Evolutionary conservation across 2,329 filamentous ascomycete species (phyloP).

Genomic region (Colletotrichum orbiculare): DNA sequence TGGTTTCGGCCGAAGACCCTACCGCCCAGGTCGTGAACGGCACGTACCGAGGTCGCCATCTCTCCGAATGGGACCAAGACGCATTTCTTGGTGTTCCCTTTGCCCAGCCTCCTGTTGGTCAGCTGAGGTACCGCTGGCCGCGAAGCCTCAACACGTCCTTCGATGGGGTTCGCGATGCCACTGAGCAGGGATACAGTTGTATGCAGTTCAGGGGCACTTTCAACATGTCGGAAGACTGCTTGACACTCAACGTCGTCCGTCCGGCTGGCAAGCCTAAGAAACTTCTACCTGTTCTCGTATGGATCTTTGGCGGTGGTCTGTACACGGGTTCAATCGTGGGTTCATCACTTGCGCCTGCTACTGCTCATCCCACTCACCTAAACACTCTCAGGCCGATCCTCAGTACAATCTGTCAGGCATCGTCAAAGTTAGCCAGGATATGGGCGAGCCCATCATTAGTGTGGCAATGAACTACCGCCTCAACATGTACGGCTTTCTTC

Average conservation of each 20-base stretch:
- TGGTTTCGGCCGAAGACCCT: slow-evolving; percentile 21
- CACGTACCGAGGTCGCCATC: slow-evolving; percentile 47
- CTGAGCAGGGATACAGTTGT: slow-evolving; percentile 56
- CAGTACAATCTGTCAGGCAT: slow-evolving; percentile 74
- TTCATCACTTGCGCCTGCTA: too few relatives aligned
- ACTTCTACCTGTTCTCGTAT: slow-evolving; percentile 56
- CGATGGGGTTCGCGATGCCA: slow-evolving; percentile 51
- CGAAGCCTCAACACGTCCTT: slow-evolving; percentile 52
- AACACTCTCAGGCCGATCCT: slow-evolving; percentile 51
- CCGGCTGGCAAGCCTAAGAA: slow-evolving; percentile 47
- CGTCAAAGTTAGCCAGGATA: slow-evolving; percentile 62
- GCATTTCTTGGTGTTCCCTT: slow-evolving; percentile 50
- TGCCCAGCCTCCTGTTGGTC: slow-evolving; percentile 50
- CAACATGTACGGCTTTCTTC: slow-evolving; percentile 64
- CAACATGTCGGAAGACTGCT: slow-evolving; percentile 60
- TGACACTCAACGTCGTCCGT: slow-evolving; percentile 55
- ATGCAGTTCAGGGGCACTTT: slow-evolving; percentile 57
- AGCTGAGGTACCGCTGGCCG: slow-evolving; percentile 50
- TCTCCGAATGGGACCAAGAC: slow-evolving; percentile 51
- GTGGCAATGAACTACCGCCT: slow-evolving; percentile 66
- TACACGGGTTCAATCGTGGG: slow-evolving; percentile 57
- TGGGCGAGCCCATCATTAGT: slow-evolving; percentile 64
- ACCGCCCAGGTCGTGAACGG: slow-evolving; percentile 44
- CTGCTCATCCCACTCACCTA: background rate
- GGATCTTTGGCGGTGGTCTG: slow-evolving; percentile 70